Conservation (phyloP, 2,329 filamentous ascomycete genomes). For the Alternaria triticina region DNA sequence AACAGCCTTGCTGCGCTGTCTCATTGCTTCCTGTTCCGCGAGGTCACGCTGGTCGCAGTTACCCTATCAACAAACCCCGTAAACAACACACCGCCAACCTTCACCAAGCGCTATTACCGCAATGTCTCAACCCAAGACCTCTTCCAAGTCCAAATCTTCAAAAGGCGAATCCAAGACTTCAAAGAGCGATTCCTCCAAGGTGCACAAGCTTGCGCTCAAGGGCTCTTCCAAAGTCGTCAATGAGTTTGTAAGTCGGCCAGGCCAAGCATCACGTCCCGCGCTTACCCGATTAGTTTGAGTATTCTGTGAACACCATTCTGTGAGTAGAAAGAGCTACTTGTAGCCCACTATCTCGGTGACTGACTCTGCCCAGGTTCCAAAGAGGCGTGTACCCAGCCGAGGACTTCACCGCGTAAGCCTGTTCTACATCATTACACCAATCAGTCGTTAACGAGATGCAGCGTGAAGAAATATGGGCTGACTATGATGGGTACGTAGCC, state of each 20-base stretch:
- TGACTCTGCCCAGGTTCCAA: slow-evolving; percentile 71
- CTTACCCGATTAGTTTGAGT: slow-evolving; percentile 74
- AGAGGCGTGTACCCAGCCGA: slow-evolving; percentile 85
- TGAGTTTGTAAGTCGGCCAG: slow-evolving; percentile 80
- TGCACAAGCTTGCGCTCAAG: slow-evolving; percentile 92
- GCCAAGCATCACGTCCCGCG: not conserved
- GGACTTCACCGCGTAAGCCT: slow-evolving; percentile 85
- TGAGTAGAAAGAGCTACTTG: slow-evolving; percentile 52
- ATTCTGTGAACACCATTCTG: slow-evolving; percentile 97
- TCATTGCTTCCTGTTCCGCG: not conserved
- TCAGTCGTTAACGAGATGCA: slow-evolving; percentile 40
- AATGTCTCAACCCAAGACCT: slow-evolving; percentile 43
- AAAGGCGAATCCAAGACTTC: slow-evolving; percentile 46
- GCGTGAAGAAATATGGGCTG: slow-evolving; percentile 98
- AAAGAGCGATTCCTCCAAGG: slow-evolving; percentile 76
- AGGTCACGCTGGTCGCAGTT: slow-evolving; percentile 19
- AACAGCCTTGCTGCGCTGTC: not conserved
- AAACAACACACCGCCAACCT: slow-evolving; percentile 29
- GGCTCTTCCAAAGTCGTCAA: slow-evolving; percentile 86
- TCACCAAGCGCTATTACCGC: slow-evolving; percentile 9
- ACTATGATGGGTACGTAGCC: slow-evolving; percentile 81
- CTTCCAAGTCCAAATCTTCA: slow-evolving; percentile 16
- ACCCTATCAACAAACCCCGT: slow-evolving; percentile 37
- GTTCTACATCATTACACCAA: not conserved
- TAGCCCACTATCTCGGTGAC: not conserved